Conservation (phyloP, 805 yeast genomes). For the Sugiyamaella chiloensis region DNA sequence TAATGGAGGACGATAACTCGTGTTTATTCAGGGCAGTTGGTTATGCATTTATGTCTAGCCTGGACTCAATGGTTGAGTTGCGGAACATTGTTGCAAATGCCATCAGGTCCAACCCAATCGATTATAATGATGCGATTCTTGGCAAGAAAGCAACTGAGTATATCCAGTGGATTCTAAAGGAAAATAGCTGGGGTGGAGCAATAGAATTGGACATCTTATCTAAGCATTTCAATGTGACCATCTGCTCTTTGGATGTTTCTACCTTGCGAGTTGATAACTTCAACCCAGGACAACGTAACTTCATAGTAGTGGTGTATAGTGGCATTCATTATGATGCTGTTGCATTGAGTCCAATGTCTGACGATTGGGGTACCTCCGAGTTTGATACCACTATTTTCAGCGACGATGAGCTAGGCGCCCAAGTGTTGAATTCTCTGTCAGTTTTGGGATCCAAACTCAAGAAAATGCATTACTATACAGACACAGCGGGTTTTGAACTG, state of each 20-base stretch:
- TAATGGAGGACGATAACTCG: conserved; percentile 74
- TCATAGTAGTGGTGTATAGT: conserved; percentile 56
- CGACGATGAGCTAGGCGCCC: conserved; percentile 32
- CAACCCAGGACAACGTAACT: conserved; percentile 42
- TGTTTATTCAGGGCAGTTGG: conserved; percentile 69
- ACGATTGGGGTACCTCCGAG: conserved; percentile 25
- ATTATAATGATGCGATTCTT: conserved; percentile 54
- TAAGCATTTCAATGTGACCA: conserved; percentile 47
- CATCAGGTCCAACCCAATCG: conserved; percentile 42
- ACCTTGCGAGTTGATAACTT: conserved; percentile 57
- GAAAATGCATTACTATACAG: conserved; percentile 56
- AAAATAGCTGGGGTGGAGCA: conserved; percentile 80
- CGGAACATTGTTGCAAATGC: conserved; percentile 50
- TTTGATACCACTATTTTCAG: conserved; percentile 45
- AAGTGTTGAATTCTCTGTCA: conserved; percentile 39
- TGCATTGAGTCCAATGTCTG: conserved; percentile 37
- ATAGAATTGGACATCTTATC: conserved; percentile 67
- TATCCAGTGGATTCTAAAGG: conserved; percentile 55
- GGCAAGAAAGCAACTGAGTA: conserved; percentile 52
- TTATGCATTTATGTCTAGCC: conserved; percentile 45
- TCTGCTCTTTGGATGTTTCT: conserved; percentile 63
- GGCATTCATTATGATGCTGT: conserved; percentile 75
- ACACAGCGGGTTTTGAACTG: conserved; percentile 56
- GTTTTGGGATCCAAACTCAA: conserved; percentile 47
- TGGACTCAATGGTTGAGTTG: conserved; percentile 46